Evolutionary conservation across 2,329 filamentous ascomycete species (phyloP), one percentile per base, ranked within the genome.

Genomic region (Verticillium zaregamsianum): DNA sequence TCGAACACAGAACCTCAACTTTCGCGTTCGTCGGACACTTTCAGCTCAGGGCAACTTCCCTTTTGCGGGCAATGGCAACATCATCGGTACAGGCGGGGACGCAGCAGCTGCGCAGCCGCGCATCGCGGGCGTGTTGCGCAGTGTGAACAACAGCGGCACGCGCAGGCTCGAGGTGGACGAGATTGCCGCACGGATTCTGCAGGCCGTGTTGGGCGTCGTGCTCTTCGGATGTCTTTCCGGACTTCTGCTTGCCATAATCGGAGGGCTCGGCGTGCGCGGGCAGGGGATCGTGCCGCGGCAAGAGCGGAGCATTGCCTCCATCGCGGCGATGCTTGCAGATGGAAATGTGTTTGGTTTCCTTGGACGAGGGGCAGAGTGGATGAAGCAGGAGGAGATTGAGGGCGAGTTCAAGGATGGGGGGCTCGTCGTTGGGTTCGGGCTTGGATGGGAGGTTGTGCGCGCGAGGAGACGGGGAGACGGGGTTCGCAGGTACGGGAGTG

Each of bases 281-380:
- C 23, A 49, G 17, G 57, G 57, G 5, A 58, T 58, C 7, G 67
- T 76, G 14, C 74, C 76, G 17, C 67, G 71, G 1, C 65, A 68
- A 8, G 70, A 70, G 9, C 71, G 70, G 3, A 74, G 69, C 31
- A 74, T 78, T 58, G 76, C 75, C n/a, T 73, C 72, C n/a, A 62
- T 72, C 23, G 73, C 73, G 0, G 73, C 73, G 1, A 66, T 77
- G 28, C 68, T 78, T 3, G 74, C 70, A 1, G 76, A 76, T 31
- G 76, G 75, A 1, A 76, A 78, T 62, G 61, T 77, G 3, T 67
- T 75, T 33, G 68, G 70, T 1, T 65, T 69, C 37, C 65, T 73
- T 7, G 65, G 66, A 2, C 63, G 68, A 3, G 69, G 67, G 5
- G 66, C 68, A 6, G 69, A 72, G 66, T 71, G 70, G 69, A 64